These are phyloP conservation scores for Begonia masoniana DNA, from an alignment of 306 rosid species.

Conservation along the genomic window DNA sequence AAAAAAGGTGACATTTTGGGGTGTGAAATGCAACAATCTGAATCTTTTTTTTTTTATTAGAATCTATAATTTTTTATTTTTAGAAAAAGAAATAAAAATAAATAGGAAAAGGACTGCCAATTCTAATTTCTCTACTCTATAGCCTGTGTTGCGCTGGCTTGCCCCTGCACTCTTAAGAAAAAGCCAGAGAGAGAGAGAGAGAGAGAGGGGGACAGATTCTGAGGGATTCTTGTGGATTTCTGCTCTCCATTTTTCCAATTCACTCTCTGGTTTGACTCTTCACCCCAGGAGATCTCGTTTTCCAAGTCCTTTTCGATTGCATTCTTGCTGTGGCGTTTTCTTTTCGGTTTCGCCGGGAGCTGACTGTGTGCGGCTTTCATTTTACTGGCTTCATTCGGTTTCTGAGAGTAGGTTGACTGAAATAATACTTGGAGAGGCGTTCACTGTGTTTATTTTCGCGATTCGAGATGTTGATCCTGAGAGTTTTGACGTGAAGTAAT, in stretches of 20 bases:
- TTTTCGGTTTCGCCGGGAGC: background rate
- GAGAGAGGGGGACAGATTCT: slow-evolving; percentile 12
- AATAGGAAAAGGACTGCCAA: background rate
- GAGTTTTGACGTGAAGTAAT: slow-evolving; percentile 50
- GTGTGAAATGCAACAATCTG: too few relatives aligned
- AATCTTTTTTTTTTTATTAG: too few relatives aligned
- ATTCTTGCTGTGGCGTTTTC: background rate
- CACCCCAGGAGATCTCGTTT: slow-evolving; percentile 1
- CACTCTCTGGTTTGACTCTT: slow-evolving; percentile 1
- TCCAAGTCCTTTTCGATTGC: background rate
- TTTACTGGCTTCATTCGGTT: background rate
- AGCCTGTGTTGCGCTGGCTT: slow-evolving; percentile 79
- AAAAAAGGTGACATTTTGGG: too few relatives aligned
- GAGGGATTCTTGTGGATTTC: background rate
- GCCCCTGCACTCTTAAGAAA: slow-evolving; percentile 15
- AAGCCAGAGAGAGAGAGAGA: slow-evolving; percentile 17
- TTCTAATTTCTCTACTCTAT: slow-evolving; percentile 46
- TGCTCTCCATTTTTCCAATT: background rate
- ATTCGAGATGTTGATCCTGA: slow-evolving; percentile 46
- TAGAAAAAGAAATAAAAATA: too few relatives aligned
- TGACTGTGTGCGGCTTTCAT: background rate
- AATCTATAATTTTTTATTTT: too few relatives aligned
- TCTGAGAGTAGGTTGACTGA: background rate
- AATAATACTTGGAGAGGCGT: background rate
- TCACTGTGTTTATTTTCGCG: slow-evolving; percentile 4